Evolutionary conservation across 306 rosid genomes (phyloP), one percentile per base, ranked within the genome.

Genomic region (Senna siamea): DNA sequence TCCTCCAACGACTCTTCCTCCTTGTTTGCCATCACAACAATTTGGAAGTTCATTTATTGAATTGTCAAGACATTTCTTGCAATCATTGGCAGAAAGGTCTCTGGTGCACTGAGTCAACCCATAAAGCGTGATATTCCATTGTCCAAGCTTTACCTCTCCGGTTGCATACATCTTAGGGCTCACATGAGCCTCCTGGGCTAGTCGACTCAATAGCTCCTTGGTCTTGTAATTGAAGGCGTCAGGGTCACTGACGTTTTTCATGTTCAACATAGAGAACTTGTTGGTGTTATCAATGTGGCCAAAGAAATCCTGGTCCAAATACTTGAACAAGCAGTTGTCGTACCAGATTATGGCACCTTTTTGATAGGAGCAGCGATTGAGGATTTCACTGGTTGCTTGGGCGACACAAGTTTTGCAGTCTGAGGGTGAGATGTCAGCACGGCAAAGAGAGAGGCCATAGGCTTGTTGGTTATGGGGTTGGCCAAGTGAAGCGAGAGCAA

Each of bases 1-100:
- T 78, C 85, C 87, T 6, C 82, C 78, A 2, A 79, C 73, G 38
- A 87, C 80, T 41, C 91, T 82, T 2, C 85, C 91, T 10, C 87
- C 91, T 63, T 70, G 34, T 71, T 79, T 77, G 18, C 83, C 81
- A 66, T 68, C 75, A 75, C 89, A 87, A 26, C 87, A 84, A 67
- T 0, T 71, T 9, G 85, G 82, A 23, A 82, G 72, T 9, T 61
- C 40, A 12, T 51, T 30, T 28, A 84, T 87, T 44, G 82, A 82
- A 26, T 65, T 80, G 44, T 62, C 59, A 22, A 87, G 86, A 43
- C 91, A 87, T 23, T 67, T 82, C 30, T 54, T 44, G 32, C 89
- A 85, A 50, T 69, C 76, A 13, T 1, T 3, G 13, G 62, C 48
- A 5, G 84, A 79, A 51, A 85, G 85, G 46, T 85, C 89, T 68